Evolutionary conservation across 768 basidiomycete genomes (phyloP).

Genomic region (Megacollybia marginata): DNA sequence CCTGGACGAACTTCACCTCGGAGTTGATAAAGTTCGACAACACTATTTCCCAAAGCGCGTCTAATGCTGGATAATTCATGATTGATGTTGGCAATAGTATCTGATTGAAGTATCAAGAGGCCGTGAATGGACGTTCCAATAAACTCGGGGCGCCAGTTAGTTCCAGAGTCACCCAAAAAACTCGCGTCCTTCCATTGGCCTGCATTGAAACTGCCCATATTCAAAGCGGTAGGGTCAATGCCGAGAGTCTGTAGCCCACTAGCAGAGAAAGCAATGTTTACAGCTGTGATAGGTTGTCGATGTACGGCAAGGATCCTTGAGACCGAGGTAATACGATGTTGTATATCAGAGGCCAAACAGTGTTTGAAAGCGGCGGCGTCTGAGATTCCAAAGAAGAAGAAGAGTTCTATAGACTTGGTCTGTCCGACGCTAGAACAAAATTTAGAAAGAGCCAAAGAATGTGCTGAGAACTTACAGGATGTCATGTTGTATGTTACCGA

Average conservation of each 20-base stretch:
- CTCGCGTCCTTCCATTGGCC: constrained; percentile 5
- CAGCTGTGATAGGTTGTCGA: constrained; percentile 14
- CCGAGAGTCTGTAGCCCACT: constrained; percentile 11
- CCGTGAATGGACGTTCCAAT: constrained; percentile 14
- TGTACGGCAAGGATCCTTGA: constrained; percentile 9
- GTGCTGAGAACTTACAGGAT: constrained; percentile 28
- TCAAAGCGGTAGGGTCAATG: constrained; percentile 7
- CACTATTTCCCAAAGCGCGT: constrained; percentile 9
- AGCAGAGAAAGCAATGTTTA: constrained; percentile 17
- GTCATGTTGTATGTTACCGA: constrained; percentile 31
- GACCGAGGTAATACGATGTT: constrained; percentile 13
- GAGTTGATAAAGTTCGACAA: constrained; percentile 12
- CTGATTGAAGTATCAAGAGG: constrained; percentile 16
- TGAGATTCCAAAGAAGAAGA: constrained; percentile 15
- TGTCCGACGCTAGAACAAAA: constrained; percentile 8
- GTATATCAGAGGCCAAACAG: constrained; percentile 9
- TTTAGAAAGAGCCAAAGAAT: constrained; percentile 1
- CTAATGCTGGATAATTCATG: constrained; percentile 11
- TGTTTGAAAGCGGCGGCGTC: constrained; percentile 13
- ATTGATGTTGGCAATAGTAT: constrained; percentile 13
- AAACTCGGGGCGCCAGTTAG: constrained; percentile 12
- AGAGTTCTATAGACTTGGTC: constrained; percentile 16
- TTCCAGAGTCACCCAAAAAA: constrained; percentile 7
- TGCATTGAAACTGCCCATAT: constrained; percentile 7
- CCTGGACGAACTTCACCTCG: constrained; percentile 18